Evolutionary conservation across 208 protist species (phyloP).

Genomic region (Giardia duodenalis): DNA sequence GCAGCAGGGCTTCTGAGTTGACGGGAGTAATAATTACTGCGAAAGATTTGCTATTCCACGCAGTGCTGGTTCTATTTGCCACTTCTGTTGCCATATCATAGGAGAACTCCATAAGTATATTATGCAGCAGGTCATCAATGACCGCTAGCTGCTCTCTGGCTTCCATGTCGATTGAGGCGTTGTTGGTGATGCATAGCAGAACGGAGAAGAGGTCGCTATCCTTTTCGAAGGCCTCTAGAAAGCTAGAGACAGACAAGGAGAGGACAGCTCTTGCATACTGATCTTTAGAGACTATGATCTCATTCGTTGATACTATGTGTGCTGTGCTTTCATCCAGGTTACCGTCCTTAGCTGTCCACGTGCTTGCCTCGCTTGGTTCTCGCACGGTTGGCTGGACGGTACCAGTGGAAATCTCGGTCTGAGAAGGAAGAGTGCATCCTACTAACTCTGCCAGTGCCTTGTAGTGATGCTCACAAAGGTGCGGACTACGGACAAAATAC

Average conservation of each 20-base stretch:
- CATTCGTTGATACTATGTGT: not conserved
- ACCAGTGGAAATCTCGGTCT: too few species aligned
- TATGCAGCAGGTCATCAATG: not conserved
- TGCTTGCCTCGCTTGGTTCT: too few species aligned
- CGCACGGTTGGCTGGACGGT: too few species aligned
- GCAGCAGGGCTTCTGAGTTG: not conserved
- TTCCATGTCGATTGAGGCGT: not conserved
- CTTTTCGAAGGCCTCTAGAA: not conserved
- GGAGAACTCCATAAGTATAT: not conserved
- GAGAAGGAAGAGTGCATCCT: too few species aligned
- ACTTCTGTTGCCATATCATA: not conserved
- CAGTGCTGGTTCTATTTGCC: not conserved
- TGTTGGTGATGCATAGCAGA: not conserved
- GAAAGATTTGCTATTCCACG: not conserved
- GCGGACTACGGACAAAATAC: not conserved
- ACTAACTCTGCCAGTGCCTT: not conserved
- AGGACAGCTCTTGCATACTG: not conserved
- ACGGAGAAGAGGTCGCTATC: not conserved
- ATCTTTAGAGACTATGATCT: not conserved
- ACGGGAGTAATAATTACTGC: not conserved
- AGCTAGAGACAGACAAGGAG: not conserved
- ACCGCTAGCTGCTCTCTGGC: not conserved
- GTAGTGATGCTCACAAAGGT: constrained; percentile 2
- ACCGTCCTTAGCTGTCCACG: too few species aligned
- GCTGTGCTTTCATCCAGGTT: not conserved